Conservation (phyloP, 495 filamentous ascomycete genomes). For the Penicillium manginii region DNA sequence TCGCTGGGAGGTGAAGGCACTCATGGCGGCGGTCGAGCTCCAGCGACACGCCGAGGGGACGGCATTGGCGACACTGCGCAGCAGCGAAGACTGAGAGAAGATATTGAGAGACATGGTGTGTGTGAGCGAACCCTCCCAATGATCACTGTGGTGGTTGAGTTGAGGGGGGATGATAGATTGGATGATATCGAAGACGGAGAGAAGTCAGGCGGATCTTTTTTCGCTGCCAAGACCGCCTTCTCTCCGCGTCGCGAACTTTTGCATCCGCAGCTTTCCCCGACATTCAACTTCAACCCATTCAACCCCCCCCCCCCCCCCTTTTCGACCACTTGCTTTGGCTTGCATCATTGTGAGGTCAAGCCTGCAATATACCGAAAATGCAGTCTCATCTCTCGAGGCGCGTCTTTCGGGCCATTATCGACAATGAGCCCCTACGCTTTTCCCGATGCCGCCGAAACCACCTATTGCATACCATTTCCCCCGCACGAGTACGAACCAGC, state of each 20-base stretch:
- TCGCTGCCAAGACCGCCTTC: slow-evolving; percentile 36
- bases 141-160: not conserved
- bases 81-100: slow-evolving; percentile 31
- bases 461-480: slow-evolving; percentile 39
- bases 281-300: not conserved
- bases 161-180: slow-evolving; percentile 14
- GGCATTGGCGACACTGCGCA: slow-evolving; percentile 33
- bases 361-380: slow-evolving; percentile 53
- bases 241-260: slow-evolving; percentile 26
- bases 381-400: slow-evolving; percentile 79
- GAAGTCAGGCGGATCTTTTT: slow-evolving; percentile 27
- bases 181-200: not conserved
- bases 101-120: slow-evolving; percentile 38
- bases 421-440: slow-evolving; percentile 62
- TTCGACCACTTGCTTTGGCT: not conserved
- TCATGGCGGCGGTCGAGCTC: slow-evolving; percentile 43
- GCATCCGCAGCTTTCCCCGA: not conserved
- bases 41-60: slow-evolving; percentile 40
- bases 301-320: not conserved
- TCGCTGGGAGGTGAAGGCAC: slow-evolving; percentile 33
- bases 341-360: not conserved
- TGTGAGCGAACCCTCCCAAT: not conserved
- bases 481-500: slow-evolving; percentile 27
- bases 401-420: slow-evolving; percentile 71
- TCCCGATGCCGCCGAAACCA: slow-evolving; percentile 42